Conservation (phyloP, 2,329 filamentous ascomycete species). For the Aureobasidium uvarum region DNA sequence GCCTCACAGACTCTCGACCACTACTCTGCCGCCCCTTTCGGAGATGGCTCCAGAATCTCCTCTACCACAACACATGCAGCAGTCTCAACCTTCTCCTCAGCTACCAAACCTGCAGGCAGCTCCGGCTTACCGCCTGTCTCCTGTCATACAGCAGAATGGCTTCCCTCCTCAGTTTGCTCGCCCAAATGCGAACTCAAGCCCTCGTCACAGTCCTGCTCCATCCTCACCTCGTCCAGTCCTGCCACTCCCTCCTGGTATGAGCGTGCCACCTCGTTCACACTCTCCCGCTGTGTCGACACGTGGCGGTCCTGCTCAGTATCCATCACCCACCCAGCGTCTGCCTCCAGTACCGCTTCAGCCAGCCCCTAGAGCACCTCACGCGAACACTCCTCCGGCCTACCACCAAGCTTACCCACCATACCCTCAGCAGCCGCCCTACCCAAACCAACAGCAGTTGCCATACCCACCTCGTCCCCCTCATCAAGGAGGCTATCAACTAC, state of each 20-base stretch:
- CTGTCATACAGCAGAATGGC: conserved; percentile 40
- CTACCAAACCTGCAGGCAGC: conserved; percentile 35
- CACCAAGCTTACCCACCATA: conserved; percentile 37
- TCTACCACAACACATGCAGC: conserved; percentile 32
- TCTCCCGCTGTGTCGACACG: conserved; percentile 30
- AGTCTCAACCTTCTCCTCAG: conserved; percentile 29
- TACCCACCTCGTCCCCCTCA: conserved; percentile 39
- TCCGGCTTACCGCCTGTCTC: conserved; percentile 38
- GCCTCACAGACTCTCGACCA: conserved; percentile 29
- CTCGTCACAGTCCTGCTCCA: conserved; percentile 36
- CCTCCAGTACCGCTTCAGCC: conserved; percentile 31
- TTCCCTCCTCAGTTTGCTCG: conserved; percentile 38
- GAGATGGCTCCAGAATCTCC: conserved; percentile 40
- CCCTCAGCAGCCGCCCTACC: not conserved
- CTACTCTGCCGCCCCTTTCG: conserved; percentile 38
- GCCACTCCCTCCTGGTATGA: conserved; percentile 41
- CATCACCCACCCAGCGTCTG: conserved; percentile 34
- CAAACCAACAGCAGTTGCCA: not conserved
- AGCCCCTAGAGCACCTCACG: conserved; percentile 33
- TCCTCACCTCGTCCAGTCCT: conserved; percentile 42
- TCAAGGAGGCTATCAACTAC: conserved; percentile 47
- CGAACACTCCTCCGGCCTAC: conserved; percentile 36
- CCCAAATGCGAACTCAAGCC: conserved; percentile 29
- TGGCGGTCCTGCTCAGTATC: conserved; percentile 34
- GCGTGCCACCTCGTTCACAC: conserved; percentile 31